Evolutionary conservation across 2,329 filamentous ascomycete species (phyloP), one percentile per base, ranked within the genome.

Genomic region (Neonectria sp.): DNA sequence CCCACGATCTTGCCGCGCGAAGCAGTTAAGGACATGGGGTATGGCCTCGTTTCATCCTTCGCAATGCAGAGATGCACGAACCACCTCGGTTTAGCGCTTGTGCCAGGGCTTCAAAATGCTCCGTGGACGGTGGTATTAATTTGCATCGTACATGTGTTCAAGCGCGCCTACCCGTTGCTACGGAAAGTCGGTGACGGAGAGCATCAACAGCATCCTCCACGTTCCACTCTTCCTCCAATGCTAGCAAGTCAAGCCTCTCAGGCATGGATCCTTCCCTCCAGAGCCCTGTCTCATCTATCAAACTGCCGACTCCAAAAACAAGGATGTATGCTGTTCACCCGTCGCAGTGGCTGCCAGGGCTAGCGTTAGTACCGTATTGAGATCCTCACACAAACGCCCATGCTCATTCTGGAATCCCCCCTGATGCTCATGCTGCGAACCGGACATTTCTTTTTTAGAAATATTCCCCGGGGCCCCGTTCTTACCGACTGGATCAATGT

Each of bases 351-450:
- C 40, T 53, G 63, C 63, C 58, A 62, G 53, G 52, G 48, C 58
- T 58, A 61, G 31, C 43, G 58, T 45, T 48, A 61, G 57, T 21
- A 55, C 49, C 49, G 27, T 45, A 37, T 55, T 43, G 52, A 57
- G 58, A 46, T 61, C 49, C 40, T 65, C 63, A 57, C 59, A 55
- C 63, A 66, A 62, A 62, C 29, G 63, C 58, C 63, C 53, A 58
- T 62, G 63, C 52, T 57, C 53, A 57, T 66, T 66, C 63, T 62
- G 46, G 63, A 62, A 62, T 21, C 58, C 53, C 58, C 58, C 59
- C 49, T 58, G 35, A 48, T 61, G 25, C 45, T 56, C 21, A 24
- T 55, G 11, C 31, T 53, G n/a, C 40, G 40, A 45, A 45, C 57
- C 49, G 29, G n/a, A 21, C 46, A 37, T 48, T 43, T 48, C 37